phyloP scores from a whole-genome alignment of 306 rosid genomes.

The Potentilla sterilis region DNA sequence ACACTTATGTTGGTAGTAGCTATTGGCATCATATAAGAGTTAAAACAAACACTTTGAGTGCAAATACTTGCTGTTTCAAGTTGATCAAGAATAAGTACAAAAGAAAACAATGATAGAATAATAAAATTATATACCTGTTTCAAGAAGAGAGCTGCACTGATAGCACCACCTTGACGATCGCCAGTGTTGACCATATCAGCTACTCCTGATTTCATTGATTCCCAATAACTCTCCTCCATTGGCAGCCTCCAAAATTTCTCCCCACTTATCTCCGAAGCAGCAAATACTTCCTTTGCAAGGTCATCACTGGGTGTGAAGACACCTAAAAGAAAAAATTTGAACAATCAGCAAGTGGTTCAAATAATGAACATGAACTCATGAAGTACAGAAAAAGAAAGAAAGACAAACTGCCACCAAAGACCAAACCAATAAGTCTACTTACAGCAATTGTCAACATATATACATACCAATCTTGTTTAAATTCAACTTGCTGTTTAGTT shows the following conservation, averaged over 20 bases:
- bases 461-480: not conserved
- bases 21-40: too few species aligned
- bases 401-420: not conserved
- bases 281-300: slow-evolving; percentile 75
- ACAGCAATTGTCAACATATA: not conserved
- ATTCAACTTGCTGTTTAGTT: not conserved
- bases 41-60: too few species aligned
- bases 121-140: too few species aligned
- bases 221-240: slow-evolving; percentile 97
- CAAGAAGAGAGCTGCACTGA: slow-evolving; percentile 89
- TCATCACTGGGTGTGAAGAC: slow-evolving; percentile 93
- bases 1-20: too few species aligned
- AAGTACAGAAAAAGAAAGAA: not conserved
- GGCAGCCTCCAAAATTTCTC: slow-evolving; percentile 98
- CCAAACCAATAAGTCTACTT: not conserved
- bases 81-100: not conserved
- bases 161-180: slow-evolving; percentile 83
- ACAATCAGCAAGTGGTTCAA: not conserved
- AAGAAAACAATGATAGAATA: too few species aligned
- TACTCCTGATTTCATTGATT: slow-evolving; percentile 87
- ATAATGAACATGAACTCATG: not conserved
- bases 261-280: slow-evolving; percentile 80
- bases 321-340: slow-evolving; percentile 44
- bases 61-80: not conserved
- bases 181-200: slow-evolving; percentile 98